A percentile compares a stretch with the other conserved stretches of the same genome.
These are phyloP conservation scores for Plantago lanceolata DNA, from an alignment of 305 asterid species.

Conservation along the genomic window DNA sequence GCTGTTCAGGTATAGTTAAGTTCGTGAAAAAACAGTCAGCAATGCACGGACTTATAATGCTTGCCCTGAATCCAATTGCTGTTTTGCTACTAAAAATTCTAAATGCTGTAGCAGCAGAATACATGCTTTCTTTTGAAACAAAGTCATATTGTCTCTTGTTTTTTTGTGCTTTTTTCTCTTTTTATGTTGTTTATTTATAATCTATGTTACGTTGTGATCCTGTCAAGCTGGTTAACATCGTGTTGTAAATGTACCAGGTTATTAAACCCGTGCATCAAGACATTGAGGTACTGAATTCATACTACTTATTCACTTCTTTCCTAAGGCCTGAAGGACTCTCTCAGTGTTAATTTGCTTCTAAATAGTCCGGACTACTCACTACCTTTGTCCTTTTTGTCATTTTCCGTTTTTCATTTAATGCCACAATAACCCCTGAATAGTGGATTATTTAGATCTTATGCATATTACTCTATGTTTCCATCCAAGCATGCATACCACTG, in stretches of 20 bases:
- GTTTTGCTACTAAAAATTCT: not conserved
- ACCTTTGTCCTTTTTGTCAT: not conserved
- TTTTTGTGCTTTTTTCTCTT: not conserved
- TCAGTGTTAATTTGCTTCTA: not conserved
- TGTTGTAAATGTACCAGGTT: constrained; percentile 40
- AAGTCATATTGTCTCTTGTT: not conserved
- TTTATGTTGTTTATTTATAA: not conserved
- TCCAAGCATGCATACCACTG: constrained; percentile 15
- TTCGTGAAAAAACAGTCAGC: too few relatives aligned
- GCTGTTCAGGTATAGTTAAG: not conserved
- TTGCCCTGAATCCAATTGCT: not conserved
- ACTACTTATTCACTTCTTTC: constrained; percentile 13
- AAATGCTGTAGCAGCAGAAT: not conserved
- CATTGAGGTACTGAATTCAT: constrained; percentile 44
- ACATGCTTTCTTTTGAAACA: not conserved
- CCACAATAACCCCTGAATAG: not conserved
- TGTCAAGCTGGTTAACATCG: constrained; percentile 1
- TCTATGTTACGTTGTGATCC: constrained; percentile 3
- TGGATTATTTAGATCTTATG: not conserved
- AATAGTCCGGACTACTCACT: not conserved
- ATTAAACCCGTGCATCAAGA: constrained; percentile 49
- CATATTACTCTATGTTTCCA: constrained; percentile 13
- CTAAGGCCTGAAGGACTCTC: not conserved
- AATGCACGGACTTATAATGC: too few relatives aligned
- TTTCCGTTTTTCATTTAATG: not conserved